Evolutionary conservation across 2,329 filamentous ascomycete genomes (phyloP).

Genomic region (Ceratocystis albifundus): DNA sequence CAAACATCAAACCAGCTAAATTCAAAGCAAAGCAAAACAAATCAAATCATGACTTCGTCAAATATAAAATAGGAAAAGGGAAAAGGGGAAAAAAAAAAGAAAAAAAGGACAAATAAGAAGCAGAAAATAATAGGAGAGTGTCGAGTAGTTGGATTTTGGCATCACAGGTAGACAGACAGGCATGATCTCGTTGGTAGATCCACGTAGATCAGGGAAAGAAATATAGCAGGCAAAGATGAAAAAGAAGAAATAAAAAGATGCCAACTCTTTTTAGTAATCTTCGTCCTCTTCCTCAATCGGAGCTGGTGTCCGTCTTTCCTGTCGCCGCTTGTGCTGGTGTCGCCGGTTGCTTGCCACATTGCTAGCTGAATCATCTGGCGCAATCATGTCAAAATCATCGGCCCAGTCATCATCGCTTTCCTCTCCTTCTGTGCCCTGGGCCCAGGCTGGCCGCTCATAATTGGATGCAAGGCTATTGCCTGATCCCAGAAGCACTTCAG

Average conservation of each 20-base stretch:
- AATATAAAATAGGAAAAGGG: slow-evolving; percentile 5
- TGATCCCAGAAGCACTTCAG: slow-evolving; percentile 43
- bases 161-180: not conserved
- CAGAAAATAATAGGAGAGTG: not conserved
- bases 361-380: slow-evolving; percentile 69
- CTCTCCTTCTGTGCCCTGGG: slow-evolving; percentile 31
- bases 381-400: slow-evolving; percentile 46
- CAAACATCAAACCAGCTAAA: slow-evolving; percentile 12
- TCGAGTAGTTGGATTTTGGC: not conserved
- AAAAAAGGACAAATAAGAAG: slow-evolving; percentile 14
- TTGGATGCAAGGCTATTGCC: slow-evolving; percentile 37
- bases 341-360: slow-evolving; percentile 64
- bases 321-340: slow-evolving; percentile 54
- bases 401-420: slow-evolving; percentile 49
- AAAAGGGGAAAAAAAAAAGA: no score
- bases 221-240: no score
- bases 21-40: slow-evolving; percentile 10
- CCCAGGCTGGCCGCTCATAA: slow-evolving; percentile 39
- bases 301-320: slow-evolving; percentile 59
- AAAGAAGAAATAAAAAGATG: not conserved
- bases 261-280: slow-evolving; percentile 35
- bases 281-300: slow-evolving; percentile 62
- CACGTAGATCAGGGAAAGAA: no score
- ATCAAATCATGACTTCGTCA: slow-evolving; percentile 17
- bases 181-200: not conserved